Evolutionary conservation across 352 stramenopile genomes (phyloP).

Genomic region (Phytopythium mirpurense): DNA sequence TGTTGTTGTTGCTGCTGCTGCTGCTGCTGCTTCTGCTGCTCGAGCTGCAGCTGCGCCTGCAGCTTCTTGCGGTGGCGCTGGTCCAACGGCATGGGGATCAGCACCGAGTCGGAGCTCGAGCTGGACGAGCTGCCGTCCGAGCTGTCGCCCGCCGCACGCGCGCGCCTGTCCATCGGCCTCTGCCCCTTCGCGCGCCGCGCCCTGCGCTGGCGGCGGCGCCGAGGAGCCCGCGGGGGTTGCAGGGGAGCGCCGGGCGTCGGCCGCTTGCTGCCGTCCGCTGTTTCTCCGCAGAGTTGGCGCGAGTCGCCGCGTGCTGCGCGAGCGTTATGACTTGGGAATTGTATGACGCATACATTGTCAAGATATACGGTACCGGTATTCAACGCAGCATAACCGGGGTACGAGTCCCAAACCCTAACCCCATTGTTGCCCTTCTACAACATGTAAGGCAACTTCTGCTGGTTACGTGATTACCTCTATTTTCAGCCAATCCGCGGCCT

Average conservation of each 20-base stretch:
- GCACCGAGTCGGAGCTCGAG: constrained; percentile 68
- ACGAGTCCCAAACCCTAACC: too few relatives aligned
- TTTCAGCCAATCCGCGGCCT: background rate
- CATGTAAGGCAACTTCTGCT: too few relatives aligned
- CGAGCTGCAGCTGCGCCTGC: constrained; percentile 38
- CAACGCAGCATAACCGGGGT: too few relatives aligned
- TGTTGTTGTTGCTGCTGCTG: background rate
- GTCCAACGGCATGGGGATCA: constrained; percentile 64
- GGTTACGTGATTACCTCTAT: too few relatives aligned
- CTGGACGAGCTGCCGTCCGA: constrained; percentile 48
- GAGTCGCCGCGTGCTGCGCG: background rate
- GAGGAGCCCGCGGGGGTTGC: too few relatives aligned
- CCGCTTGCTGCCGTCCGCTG: background rate
- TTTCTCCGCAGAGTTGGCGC: background rate
- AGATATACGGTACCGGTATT: too few relatives aligned
- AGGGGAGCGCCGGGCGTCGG: background rate
- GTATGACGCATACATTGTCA: background rate
- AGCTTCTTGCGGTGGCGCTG: constrained; percentile 59
- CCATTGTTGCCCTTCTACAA: too few relatives aligned
- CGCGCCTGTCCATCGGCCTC: background rate
- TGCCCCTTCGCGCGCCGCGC: background rate
- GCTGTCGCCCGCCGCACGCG: constrained; percentile 18
- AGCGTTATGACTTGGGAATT: background rate
- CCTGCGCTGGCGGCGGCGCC: too few relatives aligned
- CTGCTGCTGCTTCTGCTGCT: constrained; percentile 18